Evolutionary conservation across 2,329 filamentous ascomycete genomes (phyloP).

Genomic region (Ceratocystis huliohia): DNA sequence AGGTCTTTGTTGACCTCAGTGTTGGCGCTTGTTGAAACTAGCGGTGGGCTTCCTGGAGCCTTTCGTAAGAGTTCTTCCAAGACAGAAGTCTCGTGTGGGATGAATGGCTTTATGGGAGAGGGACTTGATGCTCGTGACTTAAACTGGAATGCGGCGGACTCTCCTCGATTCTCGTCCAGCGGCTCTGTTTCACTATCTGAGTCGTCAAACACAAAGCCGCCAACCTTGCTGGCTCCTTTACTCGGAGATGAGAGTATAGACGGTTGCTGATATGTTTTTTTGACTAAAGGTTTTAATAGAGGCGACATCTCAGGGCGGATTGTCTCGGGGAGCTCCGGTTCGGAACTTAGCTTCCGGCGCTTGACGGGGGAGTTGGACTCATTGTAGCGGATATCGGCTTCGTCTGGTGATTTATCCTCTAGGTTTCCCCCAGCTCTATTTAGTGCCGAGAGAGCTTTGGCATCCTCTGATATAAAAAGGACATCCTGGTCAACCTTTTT

Average conservation of each 20-base stretch:
- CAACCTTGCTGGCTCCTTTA: constrained; percentile 21
- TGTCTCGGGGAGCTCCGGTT: constrained; percentile 15
- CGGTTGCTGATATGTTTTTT: neutral
- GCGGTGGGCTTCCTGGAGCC: neutral
- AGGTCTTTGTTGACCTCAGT: neutral
- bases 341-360: constrained; percentile 32
- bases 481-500: constrained; percentile 45
- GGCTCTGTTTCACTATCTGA: constrained; percentile 45
- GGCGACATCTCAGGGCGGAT: neutral
- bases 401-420: constrained; percentile 23
- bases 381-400: constrained; percentile 21
- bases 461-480: constrained; percentile 21
- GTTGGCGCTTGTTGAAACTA: neutral
- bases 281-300: neutral
- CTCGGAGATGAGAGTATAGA: constrained; percentile 21
- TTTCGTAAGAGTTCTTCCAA: constrained; percentile 17
- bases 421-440: constrained; percentile 26
- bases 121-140: constrained; percentile 23
- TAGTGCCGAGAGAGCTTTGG: constrained; percentile 27
- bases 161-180: constrained; percentile 15
- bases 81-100: constrained; percentile 25
- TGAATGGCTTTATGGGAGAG: constrained; percentile 25
- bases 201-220: constrained; percentile 54
- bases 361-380: constrained; percentile 28
- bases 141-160: neutral